Evolutionary conservation across 805 yeast species (phyloP), one percentile per base, ranked within the genome.

Genomic region (Soucietia sequanensis): DNA sequence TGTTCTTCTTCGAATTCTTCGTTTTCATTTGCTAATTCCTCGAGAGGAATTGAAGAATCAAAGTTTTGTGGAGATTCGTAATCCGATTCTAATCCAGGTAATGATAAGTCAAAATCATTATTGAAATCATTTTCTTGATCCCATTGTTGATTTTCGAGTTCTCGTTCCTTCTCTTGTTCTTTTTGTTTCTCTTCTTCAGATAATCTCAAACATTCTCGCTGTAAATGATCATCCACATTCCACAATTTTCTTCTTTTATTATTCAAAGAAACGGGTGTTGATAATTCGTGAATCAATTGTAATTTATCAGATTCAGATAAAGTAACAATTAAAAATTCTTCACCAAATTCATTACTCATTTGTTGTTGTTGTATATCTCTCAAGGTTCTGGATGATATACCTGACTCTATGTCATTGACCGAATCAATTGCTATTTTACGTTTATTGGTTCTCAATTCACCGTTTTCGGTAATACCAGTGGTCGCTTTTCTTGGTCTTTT

Each of bases 361-460:
- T 57, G 48, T 27, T 40, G 35, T 14, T 48, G 42, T 40, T 65
- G 70, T 30, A 60, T 57, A 23, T 47, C 54, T 30, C 47, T 48
- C 26, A 66, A 50, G 15, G 56, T 66, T 21, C 56, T 60, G 15
- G 58, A 53, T 18, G 68, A 56, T n/a, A 65, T 46, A 1, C 69
- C 75, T 5, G 69, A 54, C n/a, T 71, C 60, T 25, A 77, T 54
- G 29, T 72, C 78, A 13, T 59, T 68, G 4, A 41, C 50, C 0
- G 60, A 44, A 50, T 80, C 84, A n/a, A 70, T 48, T 22, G 64
- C 54, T 18, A 78, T 47, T 43, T 65, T 70, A 39, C 73, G 65
- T 37, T 70, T 69, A 21, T 60, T 54, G 2, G 80, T 75, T 43
- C 72, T 66, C 3, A 76, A 37, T 13, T 48, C 70, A 23, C 79